These are phyloP conservation scores for Scheffersomyces titani DNA, from an alignment of 1,139 yeast species.

Conservation along the genomic window DNA sequence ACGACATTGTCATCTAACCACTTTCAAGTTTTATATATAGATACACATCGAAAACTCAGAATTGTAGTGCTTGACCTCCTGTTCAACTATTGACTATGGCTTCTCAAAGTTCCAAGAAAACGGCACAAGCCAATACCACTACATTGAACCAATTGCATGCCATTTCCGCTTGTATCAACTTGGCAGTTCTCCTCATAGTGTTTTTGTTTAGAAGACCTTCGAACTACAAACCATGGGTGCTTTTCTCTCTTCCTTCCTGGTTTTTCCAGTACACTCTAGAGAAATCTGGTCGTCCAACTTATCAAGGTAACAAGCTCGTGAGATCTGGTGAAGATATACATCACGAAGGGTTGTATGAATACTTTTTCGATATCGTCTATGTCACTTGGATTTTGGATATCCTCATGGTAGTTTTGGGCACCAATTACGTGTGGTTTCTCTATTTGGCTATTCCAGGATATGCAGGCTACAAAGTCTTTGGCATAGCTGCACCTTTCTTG, in stretches of 20 bases:
- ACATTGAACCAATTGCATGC: conserved; percentile 58
- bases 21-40: background rate
- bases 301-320: conserved; percentile 42
- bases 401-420: conserved; percentile 55
- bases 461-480: conserved; percentile 55
- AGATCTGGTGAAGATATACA: conserved; percentile 65
- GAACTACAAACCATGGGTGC: conserved; percentile 49
- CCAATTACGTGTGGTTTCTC: conserved; percentile 64
- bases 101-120: conserved; percentile 61
- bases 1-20: background rate
- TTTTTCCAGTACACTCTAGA: conserved; percentile 60
- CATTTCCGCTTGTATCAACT: conserved; percentile 45
- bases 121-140: conserved; percentile 57
- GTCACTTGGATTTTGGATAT: conserved; percentile 65
- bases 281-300: conserved; percentile 64
- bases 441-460: conserved; percentile 49
- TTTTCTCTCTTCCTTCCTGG: conserved; percentile 60
- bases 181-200: conserved; percentile 38
- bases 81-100: conserved; percentile 28
- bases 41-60: no score
- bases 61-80: no score
- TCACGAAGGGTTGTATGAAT: conserved; percentile 73
- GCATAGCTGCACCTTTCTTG: conserved; percentile 23
- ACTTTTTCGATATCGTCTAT: conserved; percentile 73
- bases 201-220: conserved; percentile 56